Conservation (phyloP, 2,329 filamentous ascomycete genomes). For the Apiospora aurea region DNA sequence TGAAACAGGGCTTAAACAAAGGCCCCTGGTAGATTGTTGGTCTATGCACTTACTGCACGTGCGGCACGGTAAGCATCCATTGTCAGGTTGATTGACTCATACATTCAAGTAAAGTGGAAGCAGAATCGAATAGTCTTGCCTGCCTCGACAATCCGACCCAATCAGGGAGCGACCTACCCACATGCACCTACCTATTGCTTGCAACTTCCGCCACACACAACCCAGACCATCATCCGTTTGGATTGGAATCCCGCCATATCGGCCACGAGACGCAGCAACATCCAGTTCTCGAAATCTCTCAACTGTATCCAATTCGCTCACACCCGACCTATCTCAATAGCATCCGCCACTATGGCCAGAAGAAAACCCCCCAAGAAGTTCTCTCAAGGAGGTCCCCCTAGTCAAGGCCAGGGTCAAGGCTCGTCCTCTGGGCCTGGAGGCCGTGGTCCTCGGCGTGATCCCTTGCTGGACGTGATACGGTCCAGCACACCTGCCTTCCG, state of each 20-base stretch:
- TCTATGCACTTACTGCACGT: background rate
- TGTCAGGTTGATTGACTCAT: background rate
- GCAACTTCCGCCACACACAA: constrained; percentile 13
- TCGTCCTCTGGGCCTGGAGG: background rate
- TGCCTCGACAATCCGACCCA: constrained; percentile 13
- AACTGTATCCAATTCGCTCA: background rate
- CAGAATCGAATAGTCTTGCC: constrained; percentile 14
- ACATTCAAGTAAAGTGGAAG: constrained; percentile 5
- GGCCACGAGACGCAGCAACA: background rate
- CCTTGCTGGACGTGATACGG: constrained; percentile 3
- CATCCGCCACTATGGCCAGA: background rate
- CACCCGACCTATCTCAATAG: background rate
- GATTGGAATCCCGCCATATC: background rate
- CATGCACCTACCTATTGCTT: constrained; percentile 3
- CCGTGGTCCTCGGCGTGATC: constrained; percentile 10
- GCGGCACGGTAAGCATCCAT: background rate
- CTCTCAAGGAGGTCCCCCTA: background rate
- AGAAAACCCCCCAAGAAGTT: constrained; percentile 21
- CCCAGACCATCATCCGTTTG: background rate
- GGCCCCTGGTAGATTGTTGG: background rate
- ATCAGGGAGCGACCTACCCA: background rate
- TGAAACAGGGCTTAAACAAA: background rate
- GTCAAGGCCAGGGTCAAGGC: background rate
- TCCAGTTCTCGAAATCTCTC: background rate
- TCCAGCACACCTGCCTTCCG: constrained; percentile 17